Evolutionary conservation across 345 rosid species (phyloP).

Genomic region (Dipteronia sinensis): DNA sequence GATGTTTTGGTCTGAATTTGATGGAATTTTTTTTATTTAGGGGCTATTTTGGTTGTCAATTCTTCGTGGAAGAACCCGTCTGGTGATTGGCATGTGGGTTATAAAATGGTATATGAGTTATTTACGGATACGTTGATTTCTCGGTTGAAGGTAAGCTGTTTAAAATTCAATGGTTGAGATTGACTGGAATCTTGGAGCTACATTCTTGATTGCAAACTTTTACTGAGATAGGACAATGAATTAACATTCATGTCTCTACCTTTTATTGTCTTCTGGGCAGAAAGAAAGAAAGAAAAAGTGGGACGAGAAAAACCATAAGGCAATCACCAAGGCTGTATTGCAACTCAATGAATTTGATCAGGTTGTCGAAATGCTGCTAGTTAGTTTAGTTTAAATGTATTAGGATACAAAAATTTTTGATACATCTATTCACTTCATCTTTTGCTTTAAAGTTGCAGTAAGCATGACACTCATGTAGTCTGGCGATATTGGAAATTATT

Average conservation of each 20-base stretch:
- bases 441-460: background rate
- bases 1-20: background rate
- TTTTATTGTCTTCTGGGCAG: conserved; percentile 35
- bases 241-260: background rate
- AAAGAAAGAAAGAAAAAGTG: conserved; percentile 82
- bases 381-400: conserved; percentile 5
- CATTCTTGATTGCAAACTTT: conserved; percentile 19
- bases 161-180: no score
- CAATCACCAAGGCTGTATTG: conserved; percentile 75
- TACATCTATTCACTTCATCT: background rate
- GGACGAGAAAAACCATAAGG: conserved; percentile 90
- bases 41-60: conserved; percentile 69
- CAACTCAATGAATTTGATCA: conserved; percentile 71
- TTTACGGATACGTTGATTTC: conserved; percentile 67
- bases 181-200: conserved; percentile 11
- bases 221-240: background rate
- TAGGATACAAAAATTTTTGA: background rate
- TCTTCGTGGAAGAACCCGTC: conserved; percentile 91
- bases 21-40: conserved; percentile 34
- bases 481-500: no score
- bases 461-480: background rate
- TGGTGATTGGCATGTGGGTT: conserved; percentile 94
- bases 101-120: conserved; percentile 78
- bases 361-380: conserved; percentile 47
- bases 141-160: conserved; percentile 66